Evolutionary conservation across 2,329 filamentous ascomycete genomes (phyloP), one percentile per base, ranked within the genome.

Genomic region (Bipolaris gigantea): DNA sequence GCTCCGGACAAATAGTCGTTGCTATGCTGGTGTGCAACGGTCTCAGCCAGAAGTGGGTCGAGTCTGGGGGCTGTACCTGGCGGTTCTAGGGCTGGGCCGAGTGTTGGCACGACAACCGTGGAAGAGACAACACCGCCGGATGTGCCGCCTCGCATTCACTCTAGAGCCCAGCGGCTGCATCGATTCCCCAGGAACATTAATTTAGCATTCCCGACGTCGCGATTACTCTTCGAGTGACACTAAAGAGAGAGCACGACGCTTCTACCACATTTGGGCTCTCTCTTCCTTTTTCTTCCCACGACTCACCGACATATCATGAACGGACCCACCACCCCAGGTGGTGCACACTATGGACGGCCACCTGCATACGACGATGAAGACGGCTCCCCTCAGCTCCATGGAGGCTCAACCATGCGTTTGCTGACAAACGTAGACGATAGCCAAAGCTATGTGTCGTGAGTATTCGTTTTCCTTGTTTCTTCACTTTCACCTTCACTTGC

Each of bases 321-420:
- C 54, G 61, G 70, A 43, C 66, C 67, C 59, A 64, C 60, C 36
- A 72, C 73, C 56, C 72, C 72, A 52, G 57, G 62, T 45, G 62
- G 65, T 45, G 65, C 68, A 44, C 69, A 64, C 55, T 77, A 78
- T 60, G 65, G 67, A 43, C 71, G 72, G 41, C 77, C 77, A 43
- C 78, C 79, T 57, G 71, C 75, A 62, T 81, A 80, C 50, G 75
- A 77, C 56, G 76, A 80, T 39, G 71, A 75, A 45, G 71, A 74
- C 47, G 65, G 62, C 42, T 65, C 69, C 16, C 67, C 70, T 30
- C 68, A 65, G 32, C 60, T 63, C 51, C 74, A 73, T 62, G 71
- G 74, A 65, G 75, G 75, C 51, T 73, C 77, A 50, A 78, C 76
- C 41, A 80, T 81, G 79, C 77, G 79, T 55, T 71, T 81, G 66